Percentiles rank a stretch among this genome's conserved stretches.
Evolutionary conservation across 2,329 filamentous ascomycete species (phyloP).

Genomic region (Ophiocordyceps camponoti-saundersi): DNA sequence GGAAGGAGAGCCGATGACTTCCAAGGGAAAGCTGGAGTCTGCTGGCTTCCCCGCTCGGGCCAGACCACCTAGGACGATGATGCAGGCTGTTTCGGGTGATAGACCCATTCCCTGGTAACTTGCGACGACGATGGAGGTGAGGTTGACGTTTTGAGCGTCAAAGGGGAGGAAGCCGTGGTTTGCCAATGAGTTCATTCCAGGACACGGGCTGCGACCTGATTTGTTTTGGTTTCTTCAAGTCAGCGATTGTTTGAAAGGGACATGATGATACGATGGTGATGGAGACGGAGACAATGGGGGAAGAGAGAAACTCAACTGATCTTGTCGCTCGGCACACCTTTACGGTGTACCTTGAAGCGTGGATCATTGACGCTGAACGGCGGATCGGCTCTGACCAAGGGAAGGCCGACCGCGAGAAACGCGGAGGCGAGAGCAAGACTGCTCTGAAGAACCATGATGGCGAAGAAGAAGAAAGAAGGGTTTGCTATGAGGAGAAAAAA

Average conservation of each 20-base stretch:
- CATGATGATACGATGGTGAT: too few relatives aligned
- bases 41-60: background rate
- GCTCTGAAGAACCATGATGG: background rate
- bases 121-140: background rate
- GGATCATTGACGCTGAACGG: background rate
- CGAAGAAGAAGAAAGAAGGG: background rate
- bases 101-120: background rate
- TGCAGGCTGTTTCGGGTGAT: background rate
- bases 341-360: background rate
- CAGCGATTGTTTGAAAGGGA: too few relatives aligned
- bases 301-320: background rate
- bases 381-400: background rate
- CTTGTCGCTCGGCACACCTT: background rate
- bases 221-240: too few relatives aligned
- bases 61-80: background rate
- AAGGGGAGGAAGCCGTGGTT: background rate
- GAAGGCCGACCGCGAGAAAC: background rate
- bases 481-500: background rate
- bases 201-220: background rate
- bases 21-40: background rate
- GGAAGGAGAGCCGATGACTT: background rate
- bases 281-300: background rate
- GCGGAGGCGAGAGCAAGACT: background rate
- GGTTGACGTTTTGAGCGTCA: background rate
- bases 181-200: background rate